phyloP scores from a whole-genome alignment of 1,284 basidiomycete genomes.

The Pascua sp. region DNA sequence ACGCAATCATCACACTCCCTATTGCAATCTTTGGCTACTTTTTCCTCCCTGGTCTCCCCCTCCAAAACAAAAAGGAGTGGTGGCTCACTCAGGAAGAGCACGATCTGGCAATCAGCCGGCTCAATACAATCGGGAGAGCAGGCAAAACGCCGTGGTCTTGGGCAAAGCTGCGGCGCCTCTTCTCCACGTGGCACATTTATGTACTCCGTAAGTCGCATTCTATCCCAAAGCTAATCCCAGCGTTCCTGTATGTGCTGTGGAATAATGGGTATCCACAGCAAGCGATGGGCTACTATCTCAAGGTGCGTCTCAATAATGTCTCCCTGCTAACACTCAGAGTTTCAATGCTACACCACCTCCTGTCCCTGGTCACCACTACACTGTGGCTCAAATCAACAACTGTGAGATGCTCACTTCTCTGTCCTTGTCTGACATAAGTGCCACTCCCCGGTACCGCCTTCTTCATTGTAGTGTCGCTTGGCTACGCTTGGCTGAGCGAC shows the following conservation, averaged over 20 bases:
- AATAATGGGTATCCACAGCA: constrained; percentile 30
- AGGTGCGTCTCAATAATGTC: constrained; percentile 6
- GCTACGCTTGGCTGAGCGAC: constrained; percentile 38
- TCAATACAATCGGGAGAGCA: constrained; percentile 20
- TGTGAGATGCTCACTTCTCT: constrained; percentile 2
- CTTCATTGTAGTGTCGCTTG: constrained; percentile 28
- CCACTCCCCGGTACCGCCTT: constrained; percentile 31
- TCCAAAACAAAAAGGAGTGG: constrained; percentile 27
- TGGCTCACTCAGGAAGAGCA: constrained; percentile 30
- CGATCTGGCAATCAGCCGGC: constrained; percentile 24
- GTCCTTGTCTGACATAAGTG: constrained; percentile 12
- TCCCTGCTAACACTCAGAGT: neutral
- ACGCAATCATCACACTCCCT: constrained; percentile 39
- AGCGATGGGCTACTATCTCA: constrained; percentile 41
- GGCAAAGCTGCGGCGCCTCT: constrained; percentile 20
- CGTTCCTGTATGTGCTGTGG: constrained; percentile 34
- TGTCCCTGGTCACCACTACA: constrained; percentile 30
- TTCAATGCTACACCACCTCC: constrained; percentile 35
- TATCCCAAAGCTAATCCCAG: constrained; percentile 6
- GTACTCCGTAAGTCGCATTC: constrained; percentile 26
- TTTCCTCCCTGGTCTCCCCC: constrained; percentile 38
- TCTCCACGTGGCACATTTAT: constrained; percentile 38
- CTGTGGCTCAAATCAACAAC: constrained; percentile 35
- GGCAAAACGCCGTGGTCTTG: constrained; percentile 25
- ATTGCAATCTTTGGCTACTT: constrained; percentile 38